These are phyloP conservation scores for Glaciozyma martinii DNA, from an alignment of 768 basidiomycete genomes.

Conservation along the genomic window DNA sequence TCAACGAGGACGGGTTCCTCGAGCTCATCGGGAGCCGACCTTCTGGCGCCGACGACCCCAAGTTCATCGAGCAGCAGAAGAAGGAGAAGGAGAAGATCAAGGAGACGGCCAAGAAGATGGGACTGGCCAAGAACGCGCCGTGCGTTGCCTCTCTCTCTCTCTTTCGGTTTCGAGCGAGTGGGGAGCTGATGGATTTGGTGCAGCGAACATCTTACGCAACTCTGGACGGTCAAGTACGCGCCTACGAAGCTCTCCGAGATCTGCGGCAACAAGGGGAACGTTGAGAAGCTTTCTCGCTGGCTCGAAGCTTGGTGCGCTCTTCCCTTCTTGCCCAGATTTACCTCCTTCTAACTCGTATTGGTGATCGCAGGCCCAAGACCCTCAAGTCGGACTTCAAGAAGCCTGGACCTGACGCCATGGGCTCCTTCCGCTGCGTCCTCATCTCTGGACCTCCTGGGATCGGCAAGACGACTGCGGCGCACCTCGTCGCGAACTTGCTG, in stretches of 20 bases:
- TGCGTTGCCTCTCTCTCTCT: not conserved
- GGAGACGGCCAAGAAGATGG: slow-evolving; percentile 66
- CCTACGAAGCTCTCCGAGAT: slow-evolving; percentile 79
- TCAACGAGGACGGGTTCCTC: slow-evolving; percentile 81
- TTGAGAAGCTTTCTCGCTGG: slow-evolving; percentile 85
- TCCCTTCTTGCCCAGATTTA: not conserved
- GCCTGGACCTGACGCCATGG: slow-evolving; percentile 83
- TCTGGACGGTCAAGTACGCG: slow-evolving; percentile 95
- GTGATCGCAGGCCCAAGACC: slow-evolving; percentile 64
- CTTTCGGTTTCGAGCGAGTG: not conserved
- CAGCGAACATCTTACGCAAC: slow-evolving; percentile 44
- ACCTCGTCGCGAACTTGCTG: slow-evolving; percentile 78
- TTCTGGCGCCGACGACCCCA: slow-evolving; percentile 59
- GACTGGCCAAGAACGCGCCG: slow-evolving; percentile 37
- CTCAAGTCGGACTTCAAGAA: slow-evolving; percentile 77
- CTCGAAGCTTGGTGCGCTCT: slow-evolving; percentile 66
- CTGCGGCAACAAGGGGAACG: slow-evolving; percentile 85
- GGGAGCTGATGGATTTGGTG: slow-evolving; percentile 1
- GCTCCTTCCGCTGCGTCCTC: slow-evolving; percentile 72
- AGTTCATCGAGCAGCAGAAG: slow-evolving; percentile 67
- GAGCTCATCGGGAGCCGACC: slow-evolving; percentile 66
- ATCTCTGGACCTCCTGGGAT: slow-evolving; percentile 93
- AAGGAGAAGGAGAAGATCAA: slow-evolving; percentile 70
- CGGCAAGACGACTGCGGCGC: slow-evolving; percentile 93
- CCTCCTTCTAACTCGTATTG: not conserved